A percentile compares a stretch with the other conserved stretches of the same genome.
These are phyloP conservation scores for Naganishia cerealis DNA, from an alignment of 1,284 basidiomycete genomes.

Conservation along the genomic window DNA sequence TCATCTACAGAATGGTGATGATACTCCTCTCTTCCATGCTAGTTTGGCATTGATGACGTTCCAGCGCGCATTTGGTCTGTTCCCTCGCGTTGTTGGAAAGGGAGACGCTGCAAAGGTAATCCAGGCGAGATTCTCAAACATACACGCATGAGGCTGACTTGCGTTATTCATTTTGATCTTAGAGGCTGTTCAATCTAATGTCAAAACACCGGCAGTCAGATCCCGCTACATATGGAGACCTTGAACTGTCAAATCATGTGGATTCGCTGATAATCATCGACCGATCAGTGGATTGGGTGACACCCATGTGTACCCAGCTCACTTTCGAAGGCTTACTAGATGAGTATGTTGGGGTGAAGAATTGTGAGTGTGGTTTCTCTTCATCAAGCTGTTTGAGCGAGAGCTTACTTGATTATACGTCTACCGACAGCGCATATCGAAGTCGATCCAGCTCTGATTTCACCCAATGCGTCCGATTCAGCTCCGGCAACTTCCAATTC, in stretches of 20 bases:
- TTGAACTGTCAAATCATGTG: constrained; percentile 59
- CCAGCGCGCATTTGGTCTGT: constrained; percentile 81
- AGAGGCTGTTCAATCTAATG: constrained; percentile 72
- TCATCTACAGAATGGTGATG: constrained; percentile 77
- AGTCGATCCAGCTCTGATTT: constrained; percentile 76
- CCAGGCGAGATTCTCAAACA: constrained; percentile 13
- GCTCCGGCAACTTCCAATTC: constrained; percentile 53
- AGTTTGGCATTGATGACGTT: constrained; percentile 81
- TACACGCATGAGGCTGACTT: neutral
- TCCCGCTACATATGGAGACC: constrained; percentile 40
- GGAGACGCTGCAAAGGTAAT: constrained; percentile 82
- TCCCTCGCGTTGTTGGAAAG: constrained; percentile 90
- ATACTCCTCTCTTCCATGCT: constrained; percentile 83
- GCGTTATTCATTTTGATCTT: neutral
- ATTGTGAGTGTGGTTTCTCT: constrained; percentile 61
- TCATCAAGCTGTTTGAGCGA: neutral
- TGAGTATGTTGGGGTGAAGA: constrained; percentile 84
- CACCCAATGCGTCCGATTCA: constrained; percentile 53
- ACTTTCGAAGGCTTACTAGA: constrained; percentile 98
- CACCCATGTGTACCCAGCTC: constrained; percentile 89
- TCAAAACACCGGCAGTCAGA: constrained; percentile 62
- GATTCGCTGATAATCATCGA: constrained; percentile 89
- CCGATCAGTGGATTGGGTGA: constrained; percentile 90
- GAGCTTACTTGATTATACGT: constrained; percentile 9
- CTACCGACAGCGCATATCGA: constrained; percentile 75